Percentiles rank a stretch among this genome's conserved stretches.
Evolutionary conservation across 495 filamentous ascomycete species (phyloP).

Genomic region (Annulohypoxylon bovei): DNA sequence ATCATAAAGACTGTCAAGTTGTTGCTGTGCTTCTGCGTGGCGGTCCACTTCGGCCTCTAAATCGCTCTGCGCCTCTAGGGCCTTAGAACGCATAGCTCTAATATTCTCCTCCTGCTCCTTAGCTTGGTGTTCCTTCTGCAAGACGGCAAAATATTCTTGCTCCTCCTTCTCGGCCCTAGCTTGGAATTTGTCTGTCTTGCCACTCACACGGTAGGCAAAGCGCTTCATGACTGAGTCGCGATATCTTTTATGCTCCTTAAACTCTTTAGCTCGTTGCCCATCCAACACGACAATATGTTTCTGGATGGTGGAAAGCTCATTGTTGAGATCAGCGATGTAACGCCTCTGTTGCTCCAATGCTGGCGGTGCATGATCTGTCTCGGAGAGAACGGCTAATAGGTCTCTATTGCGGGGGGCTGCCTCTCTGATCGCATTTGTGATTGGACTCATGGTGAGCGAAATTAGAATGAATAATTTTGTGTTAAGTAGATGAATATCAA

Average conservation of each 20-base stretch:
- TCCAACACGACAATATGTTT: slow-evolving; percentile 39
- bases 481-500: background rate
- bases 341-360: slow-evolving; percentile 51
- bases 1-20: slow-evolving; percentile 54
- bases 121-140: slow-evolving; percentile 52
- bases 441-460: slow-evolving; percentile 27
- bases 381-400: slow-evolving; percentile 49
- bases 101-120: slow-evolving; percentile 50
- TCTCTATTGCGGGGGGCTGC: slow-evolving; percentile 47
- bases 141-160: slow-evolving; percentile 57
- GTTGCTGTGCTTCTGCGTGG: slow-evolving; percentile 49
- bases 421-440: slow-evolving; percentile 32
- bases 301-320: slow-evolving; percentile 41
- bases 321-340: slow-evolving; percentile 52
- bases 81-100: slow-evolving; percentile 40
- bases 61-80: slow-evolving; percentile 34
- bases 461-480: background rate
- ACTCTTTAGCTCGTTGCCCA: slow-evolving; percentile 49
- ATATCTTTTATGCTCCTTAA: slow-evolving; percentile 59
- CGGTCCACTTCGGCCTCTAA: slow-evolving; percentile 38
- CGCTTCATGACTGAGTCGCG: slow-evolving; percentile 58
- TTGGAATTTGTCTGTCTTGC: slow-evolving; percentile 54
- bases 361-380: slow-evolving; percentile 55
- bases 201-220: slow-evolving; percentile 55
- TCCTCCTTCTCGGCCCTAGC: slow-evolving; percentile 59